Evolutionary conservation across 1,139 yeast genomes (phyloP).

Genomic region (Diutina mesorugosa): DNA sequence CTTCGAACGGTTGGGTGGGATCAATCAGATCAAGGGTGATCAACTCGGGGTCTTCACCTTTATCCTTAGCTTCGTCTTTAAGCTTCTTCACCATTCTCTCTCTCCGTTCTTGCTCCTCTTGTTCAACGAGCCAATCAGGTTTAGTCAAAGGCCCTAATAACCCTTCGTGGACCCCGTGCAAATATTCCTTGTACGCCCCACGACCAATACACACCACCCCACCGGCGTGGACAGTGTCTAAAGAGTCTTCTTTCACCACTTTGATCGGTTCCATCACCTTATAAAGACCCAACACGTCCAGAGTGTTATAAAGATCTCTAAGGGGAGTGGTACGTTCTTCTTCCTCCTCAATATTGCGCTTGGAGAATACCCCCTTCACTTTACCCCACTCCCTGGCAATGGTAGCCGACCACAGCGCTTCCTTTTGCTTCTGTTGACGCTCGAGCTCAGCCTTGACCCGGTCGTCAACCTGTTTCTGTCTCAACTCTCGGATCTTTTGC

Average conservation of each 20-base stretch:
- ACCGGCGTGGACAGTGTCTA: constrained; percentile 41
- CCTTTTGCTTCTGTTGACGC: constrained; percentile 3
- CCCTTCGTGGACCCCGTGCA: constrained; percentile 89
- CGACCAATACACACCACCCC: constrained; percentile 91
- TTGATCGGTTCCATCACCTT: constrained; percentile 20
- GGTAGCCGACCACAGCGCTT: constrained; percentile 2
- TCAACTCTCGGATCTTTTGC: constrained; percentile 59
- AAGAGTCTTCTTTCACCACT: constrained; percentile 35
- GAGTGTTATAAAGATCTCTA: constrained; percentile 34
- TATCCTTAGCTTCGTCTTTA: constrained; percentile 8
- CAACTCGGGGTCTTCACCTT: not conserved
- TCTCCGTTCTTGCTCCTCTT: constrained; percentile 13
- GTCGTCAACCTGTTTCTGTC: constrained; percentile 25
- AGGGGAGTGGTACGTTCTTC: constrained; percentile 14
- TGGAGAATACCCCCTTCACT: not conserved
- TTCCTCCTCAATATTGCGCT: constrained; percentile 8
- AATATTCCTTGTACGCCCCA: constrained; percentile 89
- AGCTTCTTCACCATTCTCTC: constrained; percentile 4
- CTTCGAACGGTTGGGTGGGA: constrained; percentile 7
- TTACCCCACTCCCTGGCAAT: not conserved
- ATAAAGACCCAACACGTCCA: constrained; percentile 49
- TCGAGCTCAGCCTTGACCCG: constrained; percentile 2
- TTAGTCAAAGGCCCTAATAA: constrained; percentile 78
- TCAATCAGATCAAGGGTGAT: not conserved
- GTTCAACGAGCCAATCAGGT: constrained; percentile 25